Conservation (phyloP, 2,329 filamentous ascomycete genomes). For the Pestalotiopsis sp. region DNA sequence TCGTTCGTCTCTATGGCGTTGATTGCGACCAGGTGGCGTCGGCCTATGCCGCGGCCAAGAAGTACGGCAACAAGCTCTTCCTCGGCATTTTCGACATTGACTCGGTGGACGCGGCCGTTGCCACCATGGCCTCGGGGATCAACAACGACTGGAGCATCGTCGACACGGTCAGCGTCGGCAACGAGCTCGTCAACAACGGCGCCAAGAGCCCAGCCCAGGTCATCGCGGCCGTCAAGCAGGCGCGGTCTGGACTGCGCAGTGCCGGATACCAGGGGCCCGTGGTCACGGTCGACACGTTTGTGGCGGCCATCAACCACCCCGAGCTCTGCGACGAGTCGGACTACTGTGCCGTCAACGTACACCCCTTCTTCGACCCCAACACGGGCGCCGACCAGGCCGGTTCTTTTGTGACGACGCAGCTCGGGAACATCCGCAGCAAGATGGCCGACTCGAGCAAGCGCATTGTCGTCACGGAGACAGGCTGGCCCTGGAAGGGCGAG, state of each 20-base stretch:
- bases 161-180: slow-evolving; percentile 76
- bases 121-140: slow-evolving; percentile 61
- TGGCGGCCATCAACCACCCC: slow-evolving; percentile 66
- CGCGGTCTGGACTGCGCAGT: slow-evolving; percentile 57
- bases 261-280: slow-evolving; percentile 74
- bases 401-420: slow-evolving; percentile 63
- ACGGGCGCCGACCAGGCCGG: slow-evolving; percentile 65
- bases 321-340: slow-evolving; percentile 74
- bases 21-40: slow-evolving; percentile 74
- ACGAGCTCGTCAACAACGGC: slow-evolving; percentile 75
- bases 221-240: slow-evolving; percentile 57
- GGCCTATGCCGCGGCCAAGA: slow-evolving; percentile 63
- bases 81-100: slow-evolving; percentile 72
- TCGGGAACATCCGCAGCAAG: slow-evolving; percentile 43
- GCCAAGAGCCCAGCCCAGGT: slow-evolving; percentile 55
- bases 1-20: slow-evolving; percentile 77
- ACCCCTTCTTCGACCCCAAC: slow-evolving; percentile 79
- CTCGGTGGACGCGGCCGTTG: slow-evolving; percentile 57
- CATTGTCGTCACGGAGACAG: slow-evolving; percentile 78
- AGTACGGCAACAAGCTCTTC: slow-evolving; percentile 71
- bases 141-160: slow-evolving; percentile 68
- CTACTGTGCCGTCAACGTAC: slow-evolving; percentile 79
- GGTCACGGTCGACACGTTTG: slow-evolving; percentile 80
- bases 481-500: slow-evolving; percentile 75
- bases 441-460: slow-evolving; percentile 52